Percentiles rank a stretch among this genome's conserved stretches.
Evolutionary conservation across 2,329 filamentous ascomycete species (phyloP).

Genomic region (Colletotrichum orchidophilum): DNA sequence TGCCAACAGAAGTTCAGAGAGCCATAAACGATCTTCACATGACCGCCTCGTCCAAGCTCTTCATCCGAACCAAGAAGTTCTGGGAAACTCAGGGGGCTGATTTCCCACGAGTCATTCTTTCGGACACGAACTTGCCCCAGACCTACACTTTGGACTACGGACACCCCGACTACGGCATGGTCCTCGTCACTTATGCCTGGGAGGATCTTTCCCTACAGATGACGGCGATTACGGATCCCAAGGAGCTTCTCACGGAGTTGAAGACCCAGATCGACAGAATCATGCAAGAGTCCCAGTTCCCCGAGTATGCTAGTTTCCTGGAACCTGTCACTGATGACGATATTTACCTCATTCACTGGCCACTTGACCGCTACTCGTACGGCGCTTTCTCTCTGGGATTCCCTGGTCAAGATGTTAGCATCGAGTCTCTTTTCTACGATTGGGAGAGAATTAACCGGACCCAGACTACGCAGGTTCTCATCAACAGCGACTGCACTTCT

Average conservation of each 20-base stretch:
- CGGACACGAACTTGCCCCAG: background rate
- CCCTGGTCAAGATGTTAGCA: conserved; percentile 3
- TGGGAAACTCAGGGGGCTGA: conserved; percentile 4
- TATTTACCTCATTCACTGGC: conserved; percentile 12
- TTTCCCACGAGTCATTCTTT: conserved; percentile 7
- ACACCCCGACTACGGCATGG: background rate
- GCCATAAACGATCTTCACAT: conserved; percentile 10
- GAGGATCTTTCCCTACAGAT: background rate
- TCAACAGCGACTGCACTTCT: conserved; percentile 13
- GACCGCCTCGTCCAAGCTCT: conserved; percentile 13
- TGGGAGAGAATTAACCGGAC: background rate
- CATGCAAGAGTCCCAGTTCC: background rate
- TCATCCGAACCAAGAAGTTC: conserved; percentile 12
- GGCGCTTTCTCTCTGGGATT: conserved; percentile 10
- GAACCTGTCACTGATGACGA: conserved; percentile 8
- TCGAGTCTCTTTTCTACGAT: conserved; percentile 15
- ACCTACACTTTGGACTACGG: background rate
- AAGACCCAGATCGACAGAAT: background rate
- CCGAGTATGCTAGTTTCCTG: background rate
- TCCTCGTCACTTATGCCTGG: background rate
- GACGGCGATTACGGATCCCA: background rate
- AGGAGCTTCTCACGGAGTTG: background rate
- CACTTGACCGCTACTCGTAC: conserved; percentile 11
- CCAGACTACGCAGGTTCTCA: background rate
- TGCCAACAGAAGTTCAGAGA: background rate